A percentile compares a stretch with the other conserved stretches of the same genome.
Evolutionary conservation across 2,329 filamentous ascomycete genomes (phyloP).

Genomic region (Penicillium sp.): DNA sequence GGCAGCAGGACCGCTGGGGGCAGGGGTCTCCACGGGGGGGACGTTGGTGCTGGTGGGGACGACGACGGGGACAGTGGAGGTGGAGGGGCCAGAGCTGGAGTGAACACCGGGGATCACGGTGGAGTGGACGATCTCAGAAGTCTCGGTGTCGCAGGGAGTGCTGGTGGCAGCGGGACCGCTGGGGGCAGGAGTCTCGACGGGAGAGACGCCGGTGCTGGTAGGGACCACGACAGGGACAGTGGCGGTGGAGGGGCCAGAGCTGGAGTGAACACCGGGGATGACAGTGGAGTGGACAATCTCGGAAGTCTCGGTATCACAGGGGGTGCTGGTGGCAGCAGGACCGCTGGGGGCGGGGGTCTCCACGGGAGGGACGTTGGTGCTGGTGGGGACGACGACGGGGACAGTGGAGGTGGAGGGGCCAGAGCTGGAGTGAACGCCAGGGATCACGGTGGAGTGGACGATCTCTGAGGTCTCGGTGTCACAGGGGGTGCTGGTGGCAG

Average conservation of each 20-base stretch:
- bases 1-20: conserved; percentile 3
- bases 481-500: conserved; percentile 10
- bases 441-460: conserved; percentile 3
- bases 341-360: neutral
- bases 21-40: neutral
- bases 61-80: conserved; percentile 3
- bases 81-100: neutral
- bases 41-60: conserved; percentile 3
- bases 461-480: conserved; percentile 6
- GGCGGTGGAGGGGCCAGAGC: neutral
- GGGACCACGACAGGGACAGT: conserved; percentile 10
- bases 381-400: conserved; percentile 9
- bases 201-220: conserved; percentile 4
- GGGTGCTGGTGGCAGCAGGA: conserved; percentile 8
- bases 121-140: conserved; percentile 7
- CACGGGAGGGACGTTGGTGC: neutral
- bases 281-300: conserved; percentile 4
- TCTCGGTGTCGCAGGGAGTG: conserved; percentile 10
- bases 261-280: conserved; percentile 2
- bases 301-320: conserved; percentile 10
- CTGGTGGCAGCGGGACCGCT: conserved; percentile 10
- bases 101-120: conserved; percentile 6
- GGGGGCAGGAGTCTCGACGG: conserved; percentile 6
- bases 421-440: conserved; percentile 2
- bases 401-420: conserved; percentile 3